A percentile compares a stretch with the other conserved stretches of the same genome.
Conservation (phyloP, 345 rosid genomes). For the Aurinia saxatilis region DNA sequence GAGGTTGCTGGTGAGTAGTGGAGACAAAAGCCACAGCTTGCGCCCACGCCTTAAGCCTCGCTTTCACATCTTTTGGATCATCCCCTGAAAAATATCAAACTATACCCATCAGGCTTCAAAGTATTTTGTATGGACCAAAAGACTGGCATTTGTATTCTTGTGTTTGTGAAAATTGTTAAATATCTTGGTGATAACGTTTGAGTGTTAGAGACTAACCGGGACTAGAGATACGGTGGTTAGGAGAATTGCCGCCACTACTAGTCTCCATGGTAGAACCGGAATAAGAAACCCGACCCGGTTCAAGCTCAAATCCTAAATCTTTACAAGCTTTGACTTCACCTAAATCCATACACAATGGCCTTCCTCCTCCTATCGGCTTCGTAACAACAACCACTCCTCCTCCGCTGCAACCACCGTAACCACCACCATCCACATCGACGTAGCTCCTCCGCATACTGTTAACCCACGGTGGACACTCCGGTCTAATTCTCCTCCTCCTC, state of each 20-base stretch:
- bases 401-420: constrained; percentile 33
- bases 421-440: constrained; percentile 26
- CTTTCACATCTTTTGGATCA: constrained; percentile 90
- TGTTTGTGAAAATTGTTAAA: too few relatives aligned
- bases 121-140: too few relatives aligned
- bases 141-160: too few relatives aligned
- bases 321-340: constrained; percentile 88
- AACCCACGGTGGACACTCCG: constrained; percentile 33
- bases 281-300: constrained; percentile 42
- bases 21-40: constrained; percentile 78
- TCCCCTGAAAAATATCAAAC: constrained; percentile 47
- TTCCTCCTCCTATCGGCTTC: constrained; percentile 70
- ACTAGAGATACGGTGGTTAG: constrained; percentile 83
- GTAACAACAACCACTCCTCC: constrained; percentile 64
- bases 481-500: constrained; percentile 31
- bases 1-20: constrained; percentile 39
- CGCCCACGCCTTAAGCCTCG: constrained; percentile 93
- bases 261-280: constrained; percentile 47
- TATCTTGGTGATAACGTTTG: background rate
- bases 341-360: constrained; percentile 82
- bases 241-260: constrained; percentile 89
- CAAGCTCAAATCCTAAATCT: constrained; percentile 86
- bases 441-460: constrained; percentile 27
- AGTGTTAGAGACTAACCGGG: constrained; percentile 50
- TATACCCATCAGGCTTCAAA: background rate